These are phyloP conservation scores for Strigomonas culicis DNA, from an alignment of 208 protist genomes.

Conservation along the genomic window DNA sequence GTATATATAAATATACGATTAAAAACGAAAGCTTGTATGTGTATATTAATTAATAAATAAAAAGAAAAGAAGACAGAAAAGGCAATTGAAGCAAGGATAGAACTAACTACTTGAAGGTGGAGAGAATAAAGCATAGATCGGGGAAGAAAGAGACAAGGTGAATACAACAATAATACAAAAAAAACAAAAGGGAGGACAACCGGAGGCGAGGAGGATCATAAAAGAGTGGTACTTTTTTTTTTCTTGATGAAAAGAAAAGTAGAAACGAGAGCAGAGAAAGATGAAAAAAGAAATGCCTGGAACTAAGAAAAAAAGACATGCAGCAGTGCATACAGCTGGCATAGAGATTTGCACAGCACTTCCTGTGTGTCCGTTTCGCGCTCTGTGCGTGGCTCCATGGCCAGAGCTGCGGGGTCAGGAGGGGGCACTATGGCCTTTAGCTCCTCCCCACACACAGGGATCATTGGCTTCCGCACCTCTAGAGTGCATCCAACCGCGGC, in stretches of 20 bases:
- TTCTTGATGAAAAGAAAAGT: slow-evolving; percentile 1
- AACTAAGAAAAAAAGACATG: slow-evolving; percentile 12
- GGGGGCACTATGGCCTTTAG: not conserved
- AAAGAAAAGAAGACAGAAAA: slow-evolving; percentile 7
- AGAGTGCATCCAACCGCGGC: no score
- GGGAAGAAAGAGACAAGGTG: slow-evolving; percentile 1
- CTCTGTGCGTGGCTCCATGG: not conserved
- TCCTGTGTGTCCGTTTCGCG: not conserved
- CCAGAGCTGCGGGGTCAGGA: not conserved
- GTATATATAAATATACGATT: slow-evolving; percentile 6
- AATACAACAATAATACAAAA: not conserved
- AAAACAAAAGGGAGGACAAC: slow-evolving; percentile 1
- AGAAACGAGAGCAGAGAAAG: not conserved
- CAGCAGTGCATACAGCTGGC: slow-evolving; percentile 5
- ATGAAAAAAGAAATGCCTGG: slow-evolving; percentile 1
- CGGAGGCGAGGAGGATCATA: not conserved
- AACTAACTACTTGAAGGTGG: slow-evolving; percentile 7
- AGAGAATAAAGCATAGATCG: slow-evolving; percentile 11
- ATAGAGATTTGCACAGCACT: not conserved
- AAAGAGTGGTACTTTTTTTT: slow-evolving; percentile 1
- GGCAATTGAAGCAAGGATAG: not conserved
- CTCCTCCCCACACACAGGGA: not conserved
- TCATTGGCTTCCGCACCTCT: no score
- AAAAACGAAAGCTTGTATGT: not conserved
- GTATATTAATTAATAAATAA: slow-evolving; percentile 2